phyloP scores from a whole-genome alignment of 2,329 filamentous ascomycete genomes.

The Ophiostoma perfectum region DNA sequence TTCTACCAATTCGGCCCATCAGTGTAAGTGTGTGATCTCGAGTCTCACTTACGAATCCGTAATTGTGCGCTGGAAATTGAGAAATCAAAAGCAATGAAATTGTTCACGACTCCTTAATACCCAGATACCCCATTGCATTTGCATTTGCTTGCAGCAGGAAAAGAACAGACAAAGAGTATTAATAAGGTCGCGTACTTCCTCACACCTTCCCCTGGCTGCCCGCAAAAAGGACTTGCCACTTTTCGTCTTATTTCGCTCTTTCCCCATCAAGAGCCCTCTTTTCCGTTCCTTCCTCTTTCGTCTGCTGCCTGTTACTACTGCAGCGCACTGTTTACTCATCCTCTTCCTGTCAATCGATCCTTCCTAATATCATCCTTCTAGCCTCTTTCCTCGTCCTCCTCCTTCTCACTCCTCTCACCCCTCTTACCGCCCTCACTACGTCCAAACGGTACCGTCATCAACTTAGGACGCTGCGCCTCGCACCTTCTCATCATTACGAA shows the following conservation, averaged over 20 bases:
- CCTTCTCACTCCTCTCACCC: not conserved
- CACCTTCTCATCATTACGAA: slow-evolving; percentile 3
- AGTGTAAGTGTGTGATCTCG: not conserved
- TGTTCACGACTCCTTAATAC: not conserved
- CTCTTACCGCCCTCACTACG: not conserved
- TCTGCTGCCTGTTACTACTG: not conserved
- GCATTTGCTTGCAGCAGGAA: not conserved
- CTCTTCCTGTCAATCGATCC: not conserved
- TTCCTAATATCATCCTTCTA: not conserved
- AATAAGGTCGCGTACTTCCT: not conserved
- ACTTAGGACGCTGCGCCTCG: not conserved
- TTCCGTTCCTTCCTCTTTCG: not conserved
- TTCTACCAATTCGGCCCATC: not conserved
- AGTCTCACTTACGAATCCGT: slow-evolving; percentile 3
- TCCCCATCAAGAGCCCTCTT: not conserved
- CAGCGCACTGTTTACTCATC: not conserved
- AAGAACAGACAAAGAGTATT: not conserved
- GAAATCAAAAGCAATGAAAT: not conserved
- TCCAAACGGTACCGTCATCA: not conserved
- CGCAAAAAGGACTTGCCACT: not conserved
- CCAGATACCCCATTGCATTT: not conserved
- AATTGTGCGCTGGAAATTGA: not conserved
- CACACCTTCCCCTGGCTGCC: not conserved
- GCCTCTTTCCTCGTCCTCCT: not conserved
- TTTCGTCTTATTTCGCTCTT: not conserved